A percentile compares a stretch with the other conserved stretches of the same genome.
These are phyloP conservation scores for Penicillium concentricum DNA, from an alignment of 2,329 filamentous ascomycete genomes.

Conservation along the genomic window DNA sequence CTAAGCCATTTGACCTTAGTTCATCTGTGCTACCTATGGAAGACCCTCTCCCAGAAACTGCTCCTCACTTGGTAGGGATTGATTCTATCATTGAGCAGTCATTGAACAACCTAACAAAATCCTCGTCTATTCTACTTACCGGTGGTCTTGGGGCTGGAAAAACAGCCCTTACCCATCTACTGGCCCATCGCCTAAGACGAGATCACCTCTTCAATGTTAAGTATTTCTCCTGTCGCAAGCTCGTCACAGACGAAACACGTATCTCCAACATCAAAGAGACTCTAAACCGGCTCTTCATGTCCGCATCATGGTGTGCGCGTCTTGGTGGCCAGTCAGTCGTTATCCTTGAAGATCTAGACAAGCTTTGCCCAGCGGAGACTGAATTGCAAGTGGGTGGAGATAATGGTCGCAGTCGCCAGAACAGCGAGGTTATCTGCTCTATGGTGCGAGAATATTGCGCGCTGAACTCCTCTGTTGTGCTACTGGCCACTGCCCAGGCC, in stretches of 20 bases:
- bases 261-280: slow-evolving; percentile 90
- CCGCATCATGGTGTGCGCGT: slow-evolving; percentile 85
- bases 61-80: slow-evolving; percentile 75
- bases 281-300: slow-evolving; percentile 78
- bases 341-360: slow-evolving; percentile 89
- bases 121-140: slow-evolving; percentile 85
- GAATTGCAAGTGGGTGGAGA: slow-evolving; percentile 92
- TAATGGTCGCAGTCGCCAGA: slow-evolving; percentile 86
- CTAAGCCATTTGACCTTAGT: slow-evolving; percentile 57
- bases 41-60: slow-evolving; percentile 54
- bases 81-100: slow-evolving; percentile 72
- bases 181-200: slow-evolving; percentile 70
- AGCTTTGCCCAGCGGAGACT: slow-evolving; percentile 87
- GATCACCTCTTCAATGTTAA: slow-evolving; percentile 76
- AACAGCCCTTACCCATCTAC: slow-evolving; percentile 71
- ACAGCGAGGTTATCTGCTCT: slow-evolving; percentile 83
- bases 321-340: slow-evolving; percentile 81
- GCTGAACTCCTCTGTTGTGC: slow-evolving; percentile 73
- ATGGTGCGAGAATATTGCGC: slow-evolving; percentile 82
- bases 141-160: slow-evolving; percentile 91
- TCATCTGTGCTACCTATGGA: slow-evolving; percentile 48
- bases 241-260: slow-evolving; percentile 87
- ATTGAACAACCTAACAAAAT: slow-evolving; percentile 72
- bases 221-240: slow-evolving; percentile 81
- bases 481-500: slow-evolving; percentile 86